These are phyloP conservation scores for Mangifera indica DNA, from an alignment of 345 rosid genomes.

Conservation along the genomic window DNA sequence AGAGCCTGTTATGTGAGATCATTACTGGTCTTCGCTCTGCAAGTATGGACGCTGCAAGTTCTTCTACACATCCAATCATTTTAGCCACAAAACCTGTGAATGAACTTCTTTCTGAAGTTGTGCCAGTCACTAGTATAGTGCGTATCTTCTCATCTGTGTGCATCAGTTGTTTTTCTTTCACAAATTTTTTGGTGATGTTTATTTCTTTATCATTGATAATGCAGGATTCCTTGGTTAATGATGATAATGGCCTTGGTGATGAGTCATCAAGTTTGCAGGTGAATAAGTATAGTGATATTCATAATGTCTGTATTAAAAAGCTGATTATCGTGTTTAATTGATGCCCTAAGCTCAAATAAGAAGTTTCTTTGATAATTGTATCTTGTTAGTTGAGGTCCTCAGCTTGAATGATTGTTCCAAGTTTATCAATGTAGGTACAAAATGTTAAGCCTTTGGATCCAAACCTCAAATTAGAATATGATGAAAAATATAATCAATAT, in stretches of 20 bases:
- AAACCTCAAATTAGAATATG: neutral
- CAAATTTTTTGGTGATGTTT: neutral
- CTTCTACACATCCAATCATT: constrained; percentile 55
- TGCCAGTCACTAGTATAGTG: constrained; percentile 39
- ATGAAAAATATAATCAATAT: neutral
- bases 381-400: neutral
- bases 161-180: constrained; percentile 7
- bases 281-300: constrained; percentile 12
- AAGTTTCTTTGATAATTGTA: constrained; percentile 1
- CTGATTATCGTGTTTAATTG: neutral
- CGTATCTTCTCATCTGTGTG: constrained; percentile 21
- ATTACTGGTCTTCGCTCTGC: constrained; percentile 70
- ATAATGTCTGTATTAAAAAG: constrained; percentile 11
- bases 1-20: constrained; percentile 80
- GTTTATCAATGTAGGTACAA: neutral
- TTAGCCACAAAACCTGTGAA: constrained; percentile 55
- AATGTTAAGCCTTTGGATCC: neutral
- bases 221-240: constrained; percentile 42
- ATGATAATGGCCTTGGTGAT: constrained; percentile 29
- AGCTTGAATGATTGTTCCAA: neutral
- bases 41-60: constrained; percentile 68
- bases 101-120: constrained; percentile 66
- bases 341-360: no score
- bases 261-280: constrained; percentile 52
- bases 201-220: constrained; percentile 19